Evolutionary conservation across 352 stramenopile genomes (phyloP).

Genomic region (Phytophthora sp.): DNA sequence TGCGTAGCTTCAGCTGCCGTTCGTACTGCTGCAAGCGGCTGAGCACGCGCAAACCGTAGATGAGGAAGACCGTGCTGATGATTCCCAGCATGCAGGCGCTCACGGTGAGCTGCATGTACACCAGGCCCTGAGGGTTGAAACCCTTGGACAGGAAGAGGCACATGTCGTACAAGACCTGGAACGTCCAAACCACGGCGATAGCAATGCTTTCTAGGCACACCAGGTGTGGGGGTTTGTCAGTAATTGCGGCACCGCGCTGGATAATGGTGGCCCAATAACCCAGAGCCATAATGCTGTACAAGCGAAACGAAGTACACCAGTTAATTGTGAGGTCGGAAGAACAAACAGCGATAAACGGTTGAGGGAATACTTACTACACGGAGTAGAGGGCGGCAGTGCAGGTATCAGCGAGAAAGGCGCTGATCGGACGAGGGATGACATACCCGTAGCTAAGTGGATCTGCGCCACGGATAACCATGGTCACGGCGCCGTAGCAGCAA

Average conservation of each 20-base stretch:
- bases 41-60: conserved; percentile 50
- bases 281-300: conserved; percentile 48
- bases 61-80: conserved; percentile 51
- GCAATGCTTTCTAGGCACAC: conserved; percentile 42
- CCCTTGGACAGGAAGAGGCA: conserved; percentile 51
- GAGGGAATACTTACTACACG: conserved; percentile 46
- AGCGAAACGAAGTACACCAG: conserved; percentile 9
- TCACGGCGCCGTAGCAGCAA: conserved; percentile 50
- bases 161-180: conserved; percentile 52
- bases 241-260: conserved; percentile 42
- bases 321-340: conserved; percentile 6
- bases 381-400: conserved; percentile 59
- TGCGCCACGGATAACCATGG: conserved; percentile 47
- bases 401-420: conserved; percentile 46
- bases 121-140: conserved; percentile 43
- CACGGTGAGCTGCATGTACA: conserved; percentile 50
- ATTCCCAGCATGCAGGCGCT: conserved; percentile 49
- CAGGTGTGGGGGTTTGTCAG: conserved; percentile 39
- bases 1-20: conserved; percentile 39
- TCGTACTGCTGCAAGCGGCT: conserved; percentile 47
- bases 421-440: conserved; percentile 46
- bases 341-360: neutral
- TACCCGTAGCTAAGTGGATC: conserved; percentile 54
- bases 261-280: conserved; percentile 60
- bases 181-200: conserved; percentile 48